Base-by-base conservation (phyloP, 768 basidiomycete genomes). In the Xanthoconium purpureum region DNA sequence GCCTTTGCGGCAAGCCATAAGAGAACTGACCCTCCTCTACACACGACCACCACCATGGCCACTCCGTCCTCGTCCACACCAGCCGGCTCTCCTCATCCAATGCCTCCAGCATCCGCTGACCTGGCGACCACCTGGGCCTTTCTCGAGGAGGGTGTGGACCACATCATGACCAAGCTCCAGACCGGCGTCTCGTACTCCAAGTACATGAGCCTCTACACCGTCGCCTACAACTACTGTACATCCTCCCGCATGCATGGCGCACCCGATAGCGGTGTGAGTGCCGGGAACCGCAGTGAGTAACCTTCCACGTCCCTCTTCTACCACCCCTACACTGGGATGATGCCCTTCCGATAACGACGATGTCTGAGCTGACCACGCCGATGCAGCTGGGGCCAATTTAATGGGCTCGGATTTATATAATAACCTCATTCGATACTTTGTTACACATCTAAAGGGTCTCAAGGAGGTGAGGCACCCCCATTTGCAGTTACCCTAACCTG, bases 361-460 rank as follows among this genome's bases (percentile, higher is more conserved):
- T 57, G 54, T 28, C 18, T 36, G 30, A 46, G 47, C 62, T 71
- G 40, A 70, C 54, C 58, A 51, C 50, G n/a, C 42, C 48, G 18
- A 58, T 43, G 50, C 68, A 90, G 89, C 89, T 52, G 95, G 95
- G 39, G 92, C 94, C 47, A 95, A 94, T 75, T 70, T 98, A 73
- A 96, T 96, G 91, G 96, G 96, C 53, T 90, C 94, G 48, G 96
- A 98, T 81, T 75, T 99, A 57, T 99, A 99, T 73, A 92, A 94
- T 71, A 89, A 94, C 72, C 83, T 99, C 69, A 91, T 91, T 66
- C 82, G 84, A 56, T 99, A 97, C 79, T 93, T 98, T 70, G 81
- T 87, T 35, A 74, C 77, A 0, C 96, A 98, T 77, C 79, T 98
- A 29, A 86, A 84, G 64, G 72, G 72, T 39, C 75, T 85, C 62